phyloP scores from a whole-genome alignment of 2,329 filamentous ascomycete genomes.

The Tolypocladium tropicale region DNA sequence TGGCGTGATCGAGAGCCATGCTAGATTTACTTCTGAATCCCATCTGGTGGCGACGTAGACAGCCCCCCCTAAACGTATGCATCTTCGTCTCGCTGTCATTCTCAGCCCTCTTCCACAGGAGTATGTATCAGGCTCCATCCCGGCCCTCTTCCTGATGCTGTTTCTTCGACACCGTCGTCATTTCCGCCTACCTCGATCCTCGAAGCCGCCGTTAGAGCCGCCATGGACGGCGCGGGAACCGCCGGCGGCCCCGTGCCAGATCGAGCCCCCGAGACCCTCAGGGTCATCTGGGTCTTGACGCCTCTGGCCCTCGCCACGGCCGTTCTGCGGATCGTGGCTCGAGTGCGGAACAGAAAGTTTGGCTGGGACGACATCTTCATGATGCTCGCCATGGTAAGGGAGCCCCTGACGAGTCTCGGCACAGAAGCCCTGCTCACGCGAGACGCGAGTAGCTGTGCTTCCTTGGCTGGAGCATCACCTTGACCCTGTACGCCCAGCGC shows the following conservation, averaged over 20 bases:
- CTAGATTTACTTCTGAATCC: not conserved
- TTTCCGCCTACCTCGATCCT: not conserved
- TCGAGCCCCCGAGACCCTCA: slow-evolving; percentile 4
- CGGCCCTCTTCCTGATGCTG: not conserved
- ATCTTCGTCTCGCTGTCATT: too few relatives aligned
- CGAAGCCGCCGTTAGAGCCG: too few relatives aligned
- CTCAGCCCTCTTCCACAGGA: not conserved
- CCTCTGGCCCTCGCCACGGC: slow-evolving; percentile 7
- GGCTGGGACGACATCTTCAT: slow-evolving; percentile 11
- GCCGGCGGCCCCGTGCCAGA: slow-evolving; percentile 4
- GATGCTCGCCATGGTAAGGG: slow-evolving; percentile 8
- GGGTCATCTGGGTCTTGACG: slow-evolving; percentile 8
- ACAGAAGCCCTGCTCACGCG: not conserved
- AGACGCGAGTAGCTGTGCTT: slow-evolving; percentile 6
- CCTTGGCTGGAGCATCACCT: slow-evolving; percentile 7
- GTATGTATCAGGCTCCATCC: not conserved
- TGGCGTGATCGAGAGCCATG: not conserved
- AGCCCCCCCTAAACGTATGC: not conserved
- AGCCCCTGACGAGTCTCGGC: not conserved
- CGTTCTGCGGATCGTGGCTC: slow-evolving; percentile 5
- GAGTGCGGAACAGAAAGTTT: slow-evolving; percentile 6
- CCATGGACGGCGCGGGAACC: not conserved
- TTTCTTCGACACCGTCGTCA: too few relatives aligned
- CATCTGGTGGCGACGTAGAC: not conserved
- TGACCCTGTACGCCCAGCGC: slow-evolving; percentile 9